A percentile compares a stretch with the other conserved stretches of the same genome.
These are phyloP conservation scores for Crithidia bombi DNA, from an alignment of 208 protist genomes.

Conservation along the genomic window DNA sequence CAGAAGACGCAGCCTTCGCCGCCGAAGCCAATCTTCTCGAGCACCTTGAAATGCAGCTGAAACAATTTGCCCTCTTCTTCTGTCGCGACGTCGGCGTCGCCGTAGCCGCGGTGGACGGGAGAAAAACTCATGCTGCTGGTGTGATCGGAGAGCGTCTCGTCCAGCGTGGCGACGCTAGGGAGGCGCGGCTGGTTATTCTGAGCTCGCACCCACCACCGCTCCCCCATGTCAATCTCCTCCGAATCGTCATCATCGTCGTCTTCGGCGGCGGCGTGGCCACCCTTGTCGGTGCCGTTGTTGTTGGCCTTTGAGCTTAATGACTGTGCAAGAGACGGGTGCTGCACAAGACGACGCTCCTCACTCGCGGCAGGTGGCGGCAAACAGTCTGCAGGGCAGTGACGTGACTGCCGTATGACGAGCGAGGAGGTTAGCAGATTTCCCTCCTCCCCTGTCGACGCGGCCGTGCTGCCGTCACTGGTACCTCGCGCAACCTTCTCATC, in stretches of 20 bases:
- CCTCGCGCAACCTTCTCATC: background rate
- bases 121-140: constrained; percentile 24
- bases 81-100: constrained; percentile 26
- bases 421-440: background rate
- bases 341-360: background rate
- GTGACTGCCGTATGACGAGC: background rate
- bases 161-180: constrained; percentile 18
- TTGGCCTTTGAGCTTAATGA: background rate
- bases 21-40: constrained; percentile 76
- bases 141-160: constrained; percentile 22
- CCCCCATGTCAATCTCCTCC: constrained; percentile 33
- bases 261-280: background rate
- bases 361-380: background rate
- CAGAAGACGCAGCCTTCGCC: constrained; percentile 80
- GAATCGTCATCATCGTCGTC: constrained; percentile 28
- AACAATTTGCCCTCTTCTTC: constrained; percentile 58
- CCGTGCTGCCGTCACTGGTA: background rate
- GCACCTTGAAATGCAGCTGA: constrained; percentile 75
- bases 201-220: constrained; percentile 39
- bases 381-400: background rate
- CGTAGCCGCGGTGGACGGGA: background rate
- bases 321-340: too few relatives aligned
- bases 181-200: constrained; percentile 13
- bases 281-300: background rate
- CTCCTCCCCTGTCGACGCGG: background rate